phyloP scores from a whole-genome alignment of 2,329 filamentous ascomycete species.

The Xylariaceae sp. region DNA sequence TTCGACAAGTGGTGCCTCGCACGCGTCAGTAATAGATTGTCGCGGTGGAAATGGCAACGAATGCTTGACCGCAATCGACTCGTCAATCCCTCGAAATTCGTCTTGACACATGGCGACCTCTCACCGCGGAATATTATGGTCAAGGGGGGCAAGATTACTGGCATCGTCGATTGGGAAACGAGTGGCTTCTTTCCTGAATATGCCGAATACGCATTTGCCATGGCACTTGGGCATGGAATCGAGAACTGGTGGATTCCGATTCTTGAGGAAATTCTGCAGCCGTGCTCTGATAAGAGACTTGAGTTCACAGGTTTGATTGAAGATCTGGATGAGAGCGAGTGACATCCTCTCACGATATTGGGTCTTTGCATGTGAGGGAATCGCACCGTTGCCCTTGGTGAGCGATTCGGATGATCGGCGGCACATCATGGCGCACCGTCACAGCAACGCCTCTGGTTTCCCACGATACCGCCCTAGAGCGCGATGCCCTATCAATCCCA shows the following conservation, averaged over 20 bases:
- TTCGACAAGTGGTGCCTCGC: background rate
- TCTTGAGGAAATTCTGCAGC: background rate
- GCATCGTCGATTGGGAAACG: background rate
- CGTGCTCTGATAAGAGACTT: background rate
- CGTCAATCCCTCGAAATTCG: background rate
- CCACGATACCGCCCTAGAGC: too few species aligned
- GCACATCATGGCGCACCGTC: too few species aligned
- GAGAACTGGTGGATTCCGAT: background rate
- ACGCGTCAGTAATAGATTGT: background rate
- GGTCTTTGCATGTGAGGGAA: too few species aligned
- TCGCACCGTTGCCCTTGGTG: too few species aligned
- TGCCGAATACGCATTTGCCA: background rate
- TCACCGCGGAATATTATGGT: background rate
- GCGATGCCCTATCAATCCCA: too few species aligned
- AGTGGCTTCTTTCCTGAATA: background rate
- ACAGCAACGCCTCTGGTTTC: too few species aligned
- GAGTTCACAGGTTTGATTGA: background rate
- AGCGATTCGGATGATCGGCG: too few species aligned
- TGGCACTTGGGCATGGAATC: background rate
- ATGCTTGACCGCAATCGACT: background rate
- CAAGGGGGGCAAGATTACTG: background rate
- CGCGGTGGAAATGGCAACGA: background rate
- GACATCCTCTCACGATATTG: too few species aligned
- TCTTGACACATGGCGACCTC: background rate
- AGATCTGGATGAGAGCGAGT: background rate